These are phyloP conservation scores for Psilocybe mexicana DNA, from an alignment of 1,284 basidiomycete species.

Conservation along the genomic window DNA sequence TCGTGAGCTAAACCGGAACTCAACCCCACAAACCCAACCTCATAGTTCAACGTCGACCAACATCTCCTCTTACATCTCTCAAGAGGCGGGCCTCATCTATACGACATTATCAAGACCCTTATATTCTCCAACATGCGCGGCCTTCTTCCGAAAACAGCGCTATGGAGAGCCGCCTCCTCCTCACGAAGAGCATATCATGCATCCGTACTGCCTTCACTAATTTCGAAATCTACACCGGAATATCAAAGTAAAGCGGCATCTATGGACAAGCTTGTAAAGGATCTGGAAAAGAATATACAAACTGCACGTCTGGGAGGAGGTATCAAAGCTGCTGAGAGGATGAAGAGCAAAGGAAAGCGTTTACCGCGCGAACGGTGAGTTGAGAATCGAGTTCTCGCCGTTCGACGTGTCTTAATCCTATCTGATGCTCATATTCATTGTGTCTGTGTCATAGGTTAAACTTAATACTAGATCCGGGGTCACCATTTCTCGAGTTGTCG, in stretches of 20 bases:
- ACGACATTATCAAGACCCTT: background rate
- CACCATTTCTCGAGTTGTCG: slow-evolving; percentile 90
- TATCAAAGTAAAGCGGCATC: slow-evolving; percentile 63
- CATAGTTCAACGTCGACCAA: background rate
- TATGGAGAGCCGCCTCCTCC: slow-evolving; percentile 21
- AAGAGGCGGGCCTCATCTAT: background rate
- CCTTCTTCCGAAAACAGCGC: slow-evolving; percentile 24
- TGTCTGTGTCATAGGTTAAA: slow-evolving; percentile 33
- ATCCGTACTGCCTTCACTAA: slow-evolving; percentile 67
- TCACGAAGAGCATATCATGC: slow-evolving; percentile 55
- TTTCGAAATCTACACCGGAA: slow-evolving; percentile 70
- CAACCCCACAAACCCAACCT: background rate
- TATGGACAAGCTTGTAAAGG: slow-evolving; percentile 69
- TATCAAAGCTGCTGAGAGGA: slow-evolving; percentile 72
- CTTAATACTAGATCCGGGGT: slow-evolving; percentile 80
- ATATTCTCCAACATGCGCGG: slow-evolving; percentile 21
- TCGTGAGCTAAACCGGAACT: slow-evolving; percentile 23
- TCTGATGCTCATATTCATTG: background rate
- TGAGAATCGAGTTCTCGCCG: background rate
- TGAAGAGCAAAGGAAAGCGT: slow-evolving; percentile 81
- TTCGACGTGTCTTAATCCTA: background rate
- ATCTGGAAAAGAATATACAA: slow-evolving; percentile 60
- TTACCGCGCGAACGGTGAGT: slow-evolving; percentile 83
- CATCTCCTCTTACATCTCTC: background rate
- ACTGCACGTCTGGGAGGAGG: slow-evolving; percentile 63